These are phyloP conservation scores for Cladosporium sp. DNA, from an alignment of 2,329 filamentous ascomycete species.

Conservation along the genomic window DNA sequence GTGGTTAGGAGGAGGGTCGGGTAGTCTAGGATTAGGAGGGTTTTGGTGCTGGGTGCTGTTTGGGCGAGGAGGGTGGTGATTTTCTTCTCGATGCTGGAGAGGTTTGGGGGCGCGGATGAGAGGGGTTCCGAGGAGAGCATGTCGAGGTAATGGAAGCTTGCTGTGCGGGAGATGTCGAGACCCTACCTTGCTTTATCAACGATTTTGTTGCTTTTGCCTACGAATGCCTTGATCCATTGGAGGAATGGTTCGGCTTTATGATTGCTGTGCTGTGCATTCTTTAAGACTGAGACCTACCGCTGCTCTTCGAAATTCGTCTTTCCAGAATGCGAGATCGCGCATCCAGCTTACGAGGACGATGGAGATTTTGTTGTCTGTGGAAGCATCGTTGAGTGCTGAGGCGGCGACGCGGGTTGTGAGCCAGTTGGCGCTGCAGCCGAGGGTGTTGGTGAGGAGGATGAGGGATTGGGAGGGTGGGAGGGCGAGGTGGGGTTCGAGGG, in stretches of 20 bases:
- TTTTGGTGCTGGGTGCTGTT: slow-evolving; percentile 20
- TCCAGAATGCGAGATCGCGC: slow-evolving; percentile 75
- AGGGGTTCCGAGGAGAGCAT: slow-evolving; percentile 40
- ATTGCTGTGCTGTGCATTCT: too few relatives aligned
- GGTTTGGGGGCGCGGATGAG: background rate
- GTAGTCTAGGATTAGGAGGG: slow-evolving; percentile 42
- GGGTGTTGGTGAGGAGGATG: slow-evolving; percentile 62
- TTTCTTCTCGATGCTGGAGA: slow-evolving; percentile 10
- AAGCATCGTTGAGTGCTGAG: slow-evolving; percentile 36
- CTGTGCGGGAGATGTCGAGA: slow-evolving; percentile 11
- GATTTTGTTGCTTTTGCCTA: background rate
- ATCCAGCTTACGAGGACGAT: slow-evolving; percentile 80
- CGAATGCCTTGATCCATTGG: too few relatives aligned
- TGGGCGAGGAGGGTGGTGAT: slow-evolving; percentile 8
- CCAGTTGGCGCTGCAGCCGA: slow-evolving; percentile 51
- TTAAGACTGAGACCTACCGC: slow-evolving; percentile 17
- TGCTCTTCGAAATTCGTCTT: slow-evolving; percentile 48
- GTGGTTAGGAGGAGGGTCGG: slow-evolving; percentile 41
- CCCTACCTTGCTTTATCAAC: slow-evolving; percentile 13
- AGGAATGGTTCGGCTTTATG: background rate
- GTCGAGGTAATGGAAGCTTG: slow-evolving; percentile 67
- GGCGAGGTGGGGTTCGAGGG: slow-evolving; percentile 60
- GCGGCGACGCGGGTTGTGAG: slow-evolving; percentile 49
- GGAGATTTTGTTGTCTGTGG: slow-evolving; percentile 25
- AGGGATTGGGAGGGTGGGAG: slow-evolving; percentile 57